Evolutionary conservation across 805 yeast species (phyloP).

Genomic region (Kodamaea kakaduensis): DNA sequence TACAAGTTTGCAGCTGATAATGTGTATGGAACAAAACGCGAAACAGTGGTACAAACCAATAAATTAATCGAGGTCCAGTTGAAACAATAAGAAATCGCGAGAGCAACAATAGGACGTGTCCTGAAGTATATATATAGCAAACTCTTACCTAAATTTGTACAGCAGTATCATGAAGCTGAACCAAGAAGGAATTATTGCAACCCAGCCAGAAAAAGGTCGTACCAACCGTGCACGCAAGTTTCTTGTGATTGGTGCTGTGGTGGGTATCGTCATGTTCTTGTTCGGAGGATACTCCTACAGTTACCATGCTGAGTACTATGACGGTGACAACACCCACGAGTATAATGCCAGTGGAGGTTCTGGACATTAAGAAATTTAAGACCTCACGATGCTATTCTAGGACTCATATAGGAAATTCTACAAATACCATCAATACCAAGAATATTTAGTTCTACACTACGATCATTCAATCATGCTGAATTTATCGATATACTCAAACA

Average conservation of each 20-base stretch:
- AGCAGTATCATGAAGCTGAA: too few relatives aligned
- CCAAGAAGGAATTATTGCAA: conserved; percentile 1
- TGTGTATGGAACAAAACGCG: neutral
- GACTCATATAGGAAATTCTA: too few relatives aligned
- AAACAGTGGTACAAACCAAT: neutral
- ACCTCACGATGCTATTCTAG: too few relatives aligned
- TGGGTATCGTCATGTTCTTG: conserved; percentile 12
- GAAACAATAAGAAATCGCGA: too few relatives aligned
- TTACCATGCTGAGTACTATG: conserved; percentile 5
- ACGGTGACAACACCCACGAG: conserved; percentile 1
- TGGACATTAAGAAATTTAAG: too few relatives aligned
- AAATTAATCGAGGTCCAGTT: neutral
- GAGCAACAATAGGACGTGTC: too few relatives aligned
- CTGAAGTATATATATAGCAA: too few relatives aligned
- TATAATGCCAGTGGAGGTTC: neutral
- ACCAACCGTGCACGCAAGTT: conserved; percentile 5
- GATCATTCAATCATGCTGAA: too few relatives aligned
- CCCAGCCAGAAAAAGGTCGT: conserved; percentile 8
- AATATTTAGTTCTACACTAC: too few relatives aligned
- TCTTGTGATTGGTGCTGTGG: conserved; percentile 10
- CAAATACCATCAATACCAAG: too few relatives aligned
- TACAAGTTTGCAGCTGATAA: neutral
- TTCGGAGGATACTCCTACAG: conserved; percentile 14
- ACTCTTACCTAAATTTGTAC: too few relatives aligned
- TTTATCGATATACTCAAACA: too few relatives aligned